A percentile compares a stretch with the other conserved stretches of the same genome.
Evolutionary conservation across 108 stramenopile species (phyloP).

Genomic region (Cyclotella cryptica): DNA sequence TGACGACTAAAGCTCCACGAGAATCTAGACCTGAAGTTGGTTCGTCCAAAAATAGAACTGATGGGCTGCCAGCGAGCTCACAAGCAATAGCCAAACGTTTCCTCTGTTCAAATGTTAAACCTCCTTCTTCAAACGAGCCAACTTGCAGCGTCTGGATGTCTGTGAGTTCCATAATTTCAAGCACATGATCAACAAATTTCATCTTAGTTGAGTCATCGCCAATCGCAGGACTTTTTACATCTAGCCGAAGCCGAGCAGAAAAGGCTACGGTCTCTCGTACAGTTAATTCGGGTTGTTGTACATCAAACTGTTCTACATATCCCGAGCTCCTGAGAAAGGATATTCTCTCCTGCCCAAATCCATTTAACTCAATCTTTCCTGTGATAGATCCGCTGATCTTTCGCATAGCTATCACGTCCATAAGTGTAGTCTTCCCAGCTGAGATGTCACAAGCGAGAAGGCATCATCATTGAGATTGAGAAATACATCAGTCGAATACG

Average conservation of each 20-base stretch:
- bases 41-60: slow-evolving; percentile 81
- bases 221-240: slow-evolving; percentile 44
- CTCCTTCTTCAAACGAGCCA: slow-evolving; percentile 71
- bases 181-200: slow-evolving; percentile 79
- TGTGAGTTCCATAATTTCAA: slow-evolving; percentile 82
- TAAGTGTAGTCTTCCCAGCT: slow-evolving; percentile 62
- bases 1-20: slow-evolving; percentile 66
- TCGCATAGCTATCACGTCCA: slow-evolving; percentile 79
- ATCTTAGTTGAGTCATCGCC: slow-evolving; percentile 58
- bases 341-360: slow-evolving; percentile 64
- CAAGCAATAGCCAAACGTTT: slow-evolving; percentile 62
- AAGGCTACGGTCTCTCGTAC: slow-evolving; percentile 90
- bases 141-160: slow-evolving; percentile 67
- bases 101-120: slow-evolving; percentile 50
- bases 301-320: slow-evolving; percentile 94
- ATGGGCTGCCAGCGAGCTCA: slow-evolving; percentile 63
- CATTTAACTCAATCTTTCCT: slow-evolving; percentile 75
- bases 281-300: slow-evolving; percentile 84
- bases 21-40: slow-evolving; percentile 79
- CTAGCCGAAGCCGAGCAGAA: slow-evolving; percentile 85
- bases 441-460: not conserved
- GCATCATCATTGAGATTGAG: not conserved
- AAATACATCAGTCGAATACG: slow-evolving; percentile 22
- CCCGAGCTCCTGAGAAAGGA: slow-evolving; percentile 77
- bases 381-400: slow-evolving; percentile 63